Conservation (phyloP, 306 rosid species). For the Vigna hirtella region DNA sequence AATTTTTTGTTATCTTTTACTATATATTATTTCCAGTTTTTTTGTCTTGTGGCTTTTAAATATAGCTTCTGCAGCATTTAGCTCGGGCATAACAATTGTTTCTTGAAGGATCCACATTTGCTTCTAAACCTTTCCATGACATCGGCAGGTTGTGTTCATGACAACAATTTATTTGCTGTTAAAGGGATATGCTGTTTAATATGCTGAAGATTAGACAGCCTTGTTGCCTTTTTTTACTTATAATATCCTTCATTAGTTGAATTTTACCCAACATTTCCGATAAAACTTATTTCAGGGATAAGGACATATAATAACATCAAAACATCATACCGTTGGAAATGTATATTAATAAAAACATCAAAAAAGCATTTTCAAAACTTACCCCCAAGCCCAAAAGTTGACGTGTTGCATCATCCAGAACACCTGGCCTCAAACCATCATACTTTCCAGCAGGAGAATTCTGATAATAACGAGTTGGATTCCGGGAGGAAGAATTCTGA, state of each 20-base stretch:
- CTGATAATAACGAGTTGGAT: constrained; percentile 89
- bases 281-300: too few species aligned
- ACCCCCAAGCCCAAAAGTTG: constrained; percentile 87
- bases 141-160: constrained; percentile 22
- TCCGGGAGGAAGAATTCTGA: constrained; percentile 69
- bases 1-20: too few species aligned
- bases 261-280: not conserved
- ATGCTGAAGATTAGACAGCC: constrained; percentile 12
- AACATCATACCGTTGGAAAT: not conserved
- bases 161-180: not conserved
- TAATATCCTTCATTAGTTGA: too few species aligned
- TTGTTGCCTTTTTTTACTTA: not conserved
- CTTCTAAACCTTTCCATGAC: not conserved
- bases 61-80: not conserved
- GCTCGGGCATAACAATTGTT: not conserved
- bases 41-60: not conserved
- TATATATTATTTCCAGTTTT: not conserved
- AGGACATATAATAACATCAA: too few species aligned
- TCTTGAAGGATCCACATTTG: constrained; percentile 5
- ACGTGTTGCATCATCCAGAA: constrained; percentile 79
- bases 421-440: constrained; percentile 91
- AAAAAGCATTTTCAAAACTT: constrained; percentile 45
- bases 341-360: constrained; percentile 20
- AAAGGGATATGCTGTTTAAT: constrained; percentile 14
- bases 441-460: constrained; percentile 84